A percentile compares a stretch with the other conserved stretches of the same genome.
Conservation (phyloP, 352 stramenopile species). For the Globisporangium radiosum region DNA sequence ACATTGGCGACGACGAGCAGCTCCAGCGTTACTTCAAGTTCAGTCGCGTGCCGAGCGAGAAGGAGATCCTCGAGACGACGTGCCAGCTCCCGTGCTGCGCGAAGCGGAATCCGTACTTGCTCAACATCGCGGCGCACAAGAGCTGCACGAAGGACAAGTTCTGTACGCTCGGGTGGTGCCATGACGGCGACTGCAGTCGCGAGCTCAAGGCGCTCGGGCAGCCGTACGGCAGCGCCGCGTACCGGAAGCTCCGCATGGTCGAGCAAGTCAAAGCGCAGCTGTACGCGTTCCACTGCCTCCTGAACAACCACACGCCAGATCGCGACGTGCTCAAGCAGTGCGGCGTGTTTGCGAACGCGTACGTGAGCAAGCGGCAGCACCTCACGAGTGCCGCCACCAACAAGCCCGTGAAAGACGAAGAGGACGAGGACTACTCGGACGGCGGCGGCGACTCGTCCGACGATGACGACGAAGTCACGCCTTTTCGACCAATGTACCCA, state of each 20-base stretch:
- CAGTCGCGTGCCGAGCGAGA: conserved; percentile 71
- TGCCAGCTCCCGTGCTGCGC: conserved; percentile 84
- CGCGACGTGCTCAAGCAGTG: conserved; percentile 85
- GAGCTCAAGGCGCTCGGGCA: conserved; percentile 67
- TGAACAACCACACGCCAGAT: conserved; percentile 85
- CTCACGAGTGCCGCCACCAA: conserved; percentile 17
- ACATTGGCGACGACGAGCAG: conserved; percentile 86
- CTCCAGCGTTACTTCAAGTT: conserved; percentile 89
- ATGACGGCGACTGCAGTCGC: conserved; percentile 73
- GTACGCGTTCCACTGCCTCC: conserved; percentile 82
- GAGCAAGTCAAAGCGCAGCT: conserved; percentile 86
- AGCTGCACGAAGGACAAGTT: conserved; percentile 80
- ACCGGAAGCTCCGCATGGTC: conserved; percentile 66
- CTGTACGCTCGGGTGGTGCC: conserved; percentile 68
- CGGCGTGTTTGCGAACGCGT: conserved; percentile 75
- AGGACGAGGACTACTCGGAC: conserved; percentile 75
- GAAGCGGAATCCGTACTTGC: conserved; percentile 61
- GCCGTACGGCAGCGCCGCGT: conserved; percentile 57
- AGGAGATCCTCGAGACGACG: conserved; percentile 77
- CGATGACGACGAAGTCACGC: conserved; percentile 47
- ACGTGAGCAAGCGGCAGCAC: conserved; percentile 68
- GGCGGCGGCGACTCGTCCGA: conserved; percentile 57
- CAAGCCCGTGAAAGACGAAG: conserved; percentile 44
- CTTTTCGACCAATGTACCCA: conserved; percentile 46
- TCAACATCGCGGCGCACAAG: conserved; percentile 36